Evolutionary conservation across 2,329 filamentous ascomycete genomes (phyloP).

Genomic region (Aspergillus sp.): DNA sequence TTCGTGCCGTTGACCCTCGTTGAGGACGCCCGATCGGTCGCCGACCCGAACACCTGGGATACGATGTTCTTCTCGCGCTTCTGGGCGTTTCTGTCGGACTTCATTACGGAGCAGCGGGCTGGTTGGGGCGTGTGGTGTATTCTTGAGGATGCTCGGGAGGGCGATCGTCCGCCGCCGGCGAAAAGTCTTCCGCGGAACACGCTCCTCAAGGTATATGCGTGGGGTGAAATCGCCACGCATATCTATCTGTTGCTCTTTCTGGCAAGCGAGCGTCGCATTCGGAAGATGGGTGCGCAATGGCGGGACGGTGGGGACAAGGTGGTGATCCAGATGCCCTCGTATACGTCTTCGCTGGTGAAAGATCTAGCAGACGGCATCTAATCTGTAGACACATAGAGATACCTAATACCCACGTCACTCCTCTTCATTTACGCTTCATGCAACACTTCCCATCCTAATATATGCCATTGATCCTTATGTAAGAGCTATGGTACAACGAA

Average conservation of each 20-base stretch:
- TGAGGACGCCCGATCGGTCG: background rate
- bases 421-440: background rate
- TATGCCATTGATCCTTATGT: background rate
- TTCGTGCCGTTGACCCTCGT: slow-evolving; percentile 60
- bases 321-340: slow-evolving; percentile 51
- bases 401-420: background rate
- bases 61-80: slow-evolving; percentile 36
- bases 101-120: slow-evolving; percentile 40
- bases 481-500: slow-evolving; percentile 1
- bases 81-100: slow-evolving; percentile 41
- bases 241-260: slow-evolving; percentile 74
- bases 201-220: slow-evolving; percentile 68
- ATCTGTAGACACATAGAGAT: background rate
- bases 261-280: slow-evolving; percentile 64
- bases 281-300: slow-evolving; percentile 62
- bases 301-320: slow-evolving; percentile 60
- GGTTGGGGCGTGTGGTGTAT: slow-evolving; percentile 49
- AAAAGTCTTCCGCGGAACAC: background rate
- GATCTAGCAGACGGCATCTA: background rate
- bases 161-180: too few species aligned
- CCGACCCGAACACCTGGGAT: slow-evolving; percentile 26
- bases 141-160: slow-evolving; percentile 30
- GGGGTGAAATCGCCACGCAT: slow-evolving; percentile 70
- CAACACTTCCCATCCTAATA: background rate
- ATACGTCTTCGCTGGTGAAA: background rate